Evolutionary conservation across 495 filamentous ascomycete species (phyloP).

Genomic region (Neurospora sp.): DNA sequence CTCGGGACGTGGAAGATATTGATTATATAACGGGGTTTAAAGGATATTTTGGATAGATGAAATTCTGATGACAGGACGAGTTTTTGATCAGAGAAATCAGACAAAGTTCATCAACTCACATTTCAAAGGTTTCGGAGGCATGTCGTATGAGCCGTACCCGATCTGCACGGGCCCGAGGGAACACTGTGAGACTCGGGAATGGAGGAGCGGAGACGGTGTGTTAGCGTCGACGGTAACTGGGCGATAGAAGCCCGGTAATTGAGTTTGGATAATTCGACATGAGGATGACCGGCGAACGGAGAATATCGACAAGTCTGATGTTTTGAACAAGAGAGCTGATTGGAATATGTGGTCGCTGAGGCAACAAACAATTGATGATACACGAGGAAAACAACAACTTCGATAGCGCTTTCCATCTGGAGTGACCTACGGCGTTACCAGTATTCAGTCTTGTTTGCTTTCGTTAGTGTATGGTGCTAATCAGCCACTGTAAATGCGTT

Average conservation of each 20-base stretch:
- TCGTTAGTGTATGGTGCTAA: neutral
- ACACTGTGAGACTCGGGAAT: neutral
- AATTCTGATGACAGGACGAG: neutral
- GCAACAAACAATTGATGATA: neutral
- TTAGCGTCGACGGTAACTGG: neutral
- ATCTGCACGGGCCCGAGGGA: neutral
- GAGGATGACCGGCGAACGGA: neutral
- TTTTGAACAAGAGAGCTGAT: neutral
- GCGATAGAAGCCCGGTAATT: neutral
- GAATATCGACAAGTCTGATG: neutral
- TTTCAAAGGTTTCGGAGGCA: conserved; percentile 3
- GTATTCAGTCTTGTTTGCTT: neutral
- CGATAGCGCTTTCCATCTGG: neutral
- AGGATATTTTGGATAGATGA: neutral
- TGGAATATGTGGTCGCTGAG: neutral
- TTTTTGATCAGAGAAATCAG: neutral
- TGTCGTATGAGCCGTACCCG: neutral
- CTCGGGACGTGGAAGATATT: neutral
- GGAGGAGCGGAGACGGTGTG: neutral
- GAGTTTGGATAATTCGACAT: neutral
- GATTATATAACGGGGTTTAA: neutral
- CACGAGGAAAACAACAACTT: neutral
- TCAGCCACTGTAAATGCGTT: neutral
- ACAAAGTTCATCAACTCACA: conserved; percentile 1
- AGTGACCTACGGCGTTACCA: neutral